A percentile compares a stretch with the other conserved stretches of the same genome.
Conservation (phyloP, 2,329 filamentous ascomycete genomes). For the Xylaria sp. region DNA sequence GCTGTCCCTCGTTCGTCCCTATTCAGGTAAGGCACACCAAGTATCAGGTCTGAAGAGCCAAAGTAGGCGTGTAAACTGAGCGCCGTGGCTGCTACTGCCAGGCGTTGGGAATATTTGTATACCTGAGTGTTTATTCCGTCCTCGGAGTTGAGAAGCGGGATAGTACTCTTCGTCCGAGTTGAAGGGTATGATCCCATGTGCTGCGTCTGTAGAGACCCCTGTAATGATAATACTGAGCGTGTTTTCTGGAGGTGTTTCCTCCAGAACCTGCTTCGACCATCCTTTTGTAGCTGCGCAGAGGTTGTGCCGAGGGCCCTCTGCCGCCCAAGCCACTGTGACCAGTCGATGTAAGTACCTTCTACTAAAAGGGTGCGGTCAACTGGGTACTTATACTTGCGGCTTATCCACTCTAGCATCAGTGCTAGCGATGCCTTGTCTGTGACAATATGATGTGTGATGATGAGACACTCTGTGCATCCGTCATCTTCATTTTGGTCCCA, state of each 20-base stretch:
- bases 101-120: slow-evolving; percentile 17
- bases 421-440: slow-evolving; percentile 22
- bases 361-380: neutral
- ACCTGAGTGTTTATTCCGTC: neutral
- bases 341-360: slow-evolving; percentile 18
- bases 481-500: neutral
- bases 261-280: slow-evolving; percentile 1
- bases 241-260: neutral
- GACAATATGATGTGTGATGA: slow-evolving; percentile 21
- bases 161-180: neutral
- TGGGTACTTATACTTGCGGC: slow-evolving; percentile 3
- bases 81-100: slow-evolving; percentile 24
- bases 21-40: slow-evolving; percentile 29
- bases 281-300: neutral
- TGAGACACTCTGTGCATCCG: neutral
- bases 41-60: slow-evolving; percentile 8
- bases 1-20: slow-evolving; percentile 31
- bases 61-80: slow-evolving; percentile 8
- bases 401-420: slow-evolving; percentile 17
- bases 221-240: neutral
- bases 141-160: neutral
- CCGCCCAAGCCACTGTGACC: slow-evolving; percentile 14
- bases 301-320: neutral
- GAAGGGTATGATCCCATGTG: neutral
- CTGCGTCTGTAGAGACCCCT: neutral